These are phyloP conservation scores for Irpex sp. DNA, from an alignment of 1,284 basidiomycete genomes.

Conservation along the genomic window DNA sequence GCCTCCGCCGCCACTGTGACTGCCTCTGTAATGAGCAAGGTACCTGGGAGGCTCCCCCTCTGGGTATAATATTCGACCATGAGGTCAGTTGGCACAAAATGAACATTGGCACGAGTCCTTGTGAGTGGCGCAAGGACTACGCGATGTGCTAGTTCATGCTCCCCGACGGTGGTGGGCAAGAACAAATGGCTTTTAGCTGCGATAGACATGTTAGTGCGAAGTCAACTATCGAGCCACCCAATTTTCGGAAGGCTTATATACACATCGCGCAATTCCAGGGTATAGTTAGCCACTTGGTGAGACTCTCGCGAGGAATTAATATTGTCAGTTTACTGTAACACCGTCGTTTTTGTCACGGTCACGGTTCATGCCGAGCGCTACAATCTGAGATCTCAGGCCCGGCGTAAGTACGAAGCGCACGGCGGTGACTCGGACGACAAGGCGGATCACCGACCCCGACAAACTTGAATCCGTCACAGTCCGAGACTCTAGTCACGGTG, in stretches of 20 bases:
- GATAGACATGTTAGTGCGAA: not conserved
- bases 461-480: too few relatives aligned
- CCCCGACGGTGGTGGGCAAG: slow-evolving; percentile 26
- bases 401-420: too few relatives aligned
- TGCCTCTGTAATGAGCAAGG: slow-evolving; percentile 42
- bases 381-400: too few relatives aligned
- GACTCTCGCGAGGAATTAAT: too few relatives aligned
- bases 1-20: slow-evolving; percentile 35
- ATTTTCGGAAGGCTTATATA: not conserved
- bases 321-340: too few relatives aligned
- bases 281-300: too few relatives aligned
- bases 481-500: too few relatives aligned
- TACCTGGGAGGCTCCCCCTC: slow-evolving; percentile 34
- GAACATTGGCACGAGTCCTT: slow-evolving; percentile 24
- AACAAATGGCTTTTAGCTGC: not conserved
- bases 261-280: too few relatives aligned
- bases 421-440: not conserved
- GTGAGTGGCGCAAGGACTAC: slow-evolving; percentile 43
- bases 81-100: slow-evolving; percentile 19
- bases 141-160: slow-evolving; percentile 34
- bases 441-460: not conserved
- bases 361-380: too few relatives aligned
- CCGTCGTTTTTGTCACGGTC: too few relatives aligned
- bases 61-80: slow-evolving; percentile 41
- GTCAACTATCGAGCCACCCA: not conserved